These are phyloP conservation scores for Hortiboletus campestris DNA, from an alignment of 768 basidiomycete species.

Conservation along the genomic window DNA sequence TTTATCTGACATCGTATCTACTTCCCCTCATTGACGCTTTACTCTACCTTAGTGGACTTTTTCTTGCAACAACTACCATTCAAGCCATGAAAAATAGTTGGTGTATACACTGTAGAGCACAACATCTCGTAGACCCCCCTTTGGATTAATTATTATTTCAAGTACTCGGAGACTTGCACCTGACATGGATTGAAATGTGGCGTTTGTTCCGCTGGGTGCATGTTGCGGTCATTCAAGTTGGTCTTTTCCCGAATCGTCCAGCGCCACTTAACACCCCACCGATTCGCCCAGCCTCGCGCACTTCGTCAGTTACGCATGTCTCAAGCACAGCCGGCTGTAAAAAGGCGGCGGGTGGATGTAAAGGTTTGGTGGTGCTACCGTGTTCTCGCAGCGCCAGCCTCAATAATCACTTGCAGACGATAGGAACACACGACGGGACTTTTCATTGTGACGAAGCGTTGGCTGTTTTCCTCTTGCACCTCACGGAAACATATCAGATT, in stretches of 20 bases:
- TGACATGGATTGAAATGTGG: neutral
- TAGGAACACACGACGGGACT: constrained; percentile 93
- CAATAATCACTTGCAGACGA: constrained; percentile 46
- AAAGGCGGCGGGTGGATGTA: constrained; percentile 45
- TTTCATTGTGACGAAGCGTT: constrained; percentile 98
- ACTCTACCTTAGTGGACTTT: constrained; percentile 24
- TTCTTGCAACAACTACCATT: constrained; percentile 13
- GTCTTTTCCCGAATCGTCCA: neutral
- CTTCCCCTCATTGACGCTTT: constrained; percentile 28
- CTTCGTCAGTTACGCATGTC: constrained; percentile 14
- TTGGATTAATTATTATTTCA: neutral
- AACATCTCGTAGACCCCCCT: constrained; percentile 16
- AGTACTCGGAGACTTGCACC: neutral
- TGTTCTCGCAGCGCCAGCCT: neutral
- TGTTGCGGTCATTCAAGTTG: constrained; percentile 2
- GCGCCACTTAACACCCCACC: neutral
- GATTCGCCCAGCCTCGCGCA: neutral
- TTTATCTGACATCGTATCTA: constrained; percentile 19
- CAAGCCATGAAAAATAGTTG: constrained; percentile 19
- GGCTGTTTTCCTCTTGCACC: constrained; percentile 84
- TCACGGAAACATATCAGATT: constrained; percentile 69
- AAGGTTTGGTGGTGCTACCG: constrained; percentile 29
- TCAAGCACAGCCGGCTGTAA: constrained; percentile 30
- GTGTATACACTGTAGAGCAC: constrained; percentile 23
- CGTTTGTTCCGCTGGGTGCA: neutral